These are phyloP conservation scores for Cerrena zonata DNA, from an alignment of 1,284 basidiomycete species.

Conservation along the genomic window DNA sequence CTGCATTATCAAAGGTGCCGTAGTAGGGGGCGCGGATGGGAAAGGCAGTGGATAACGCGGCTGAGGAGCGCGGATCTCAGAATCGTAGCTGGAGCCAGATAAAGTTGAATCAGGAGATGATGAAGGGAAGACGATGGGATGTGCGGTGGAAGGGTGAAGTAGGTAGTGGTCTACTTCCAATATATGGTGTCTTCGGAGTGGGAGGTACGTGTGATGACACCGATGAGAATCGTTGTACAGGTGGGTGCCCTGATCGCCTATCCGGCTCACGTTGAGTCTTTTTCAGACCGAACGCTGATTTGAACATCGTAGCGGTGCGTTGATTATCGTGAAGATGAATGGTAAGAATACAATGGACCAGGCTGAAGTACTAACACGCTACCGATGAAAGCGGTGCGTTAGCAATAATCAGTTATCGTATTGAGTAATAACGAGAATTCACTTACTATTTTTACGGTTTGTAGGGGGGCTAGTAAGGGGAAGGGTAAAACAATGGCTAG, in stretches of 20 bases:
- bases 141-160: neutral
- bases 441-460: conserved; percentile 1
- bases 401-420: neutral
- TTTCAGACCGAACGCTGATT: too few relatives aligned
- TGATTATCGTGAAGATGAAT: too few relatives aligned
- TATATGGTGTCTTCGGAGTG: neutral
- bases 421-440: neutral
- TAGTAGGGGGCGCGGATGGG: neutral
- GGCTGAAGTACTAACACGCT: neutral
- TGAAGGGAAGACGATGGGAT: neutral
- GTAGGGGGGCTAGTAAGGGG: neutral
- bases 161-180: neutral
- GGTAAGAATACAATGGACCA: too few relatives aligned
- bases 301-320: neutral
- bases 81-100: neutral
- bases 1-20: neutral
- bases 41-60: neutral
- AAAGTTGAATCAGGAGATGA: neutral
- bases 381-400: neutral
- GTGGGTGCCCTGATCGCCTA: too few relatives aligned
- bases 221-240: too few relatives aligned
- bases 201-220: neutral
- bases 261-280: too few relatives aligned
- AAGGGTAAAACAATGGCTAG: conserved; percentile 2
- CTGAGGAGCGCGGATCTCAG: neutral